These are phyloP conservation scores for Tetrapisispora fleetii DNA, from an alignment of 805 yeast genomes.

Conservation along the genomic window DNA sequence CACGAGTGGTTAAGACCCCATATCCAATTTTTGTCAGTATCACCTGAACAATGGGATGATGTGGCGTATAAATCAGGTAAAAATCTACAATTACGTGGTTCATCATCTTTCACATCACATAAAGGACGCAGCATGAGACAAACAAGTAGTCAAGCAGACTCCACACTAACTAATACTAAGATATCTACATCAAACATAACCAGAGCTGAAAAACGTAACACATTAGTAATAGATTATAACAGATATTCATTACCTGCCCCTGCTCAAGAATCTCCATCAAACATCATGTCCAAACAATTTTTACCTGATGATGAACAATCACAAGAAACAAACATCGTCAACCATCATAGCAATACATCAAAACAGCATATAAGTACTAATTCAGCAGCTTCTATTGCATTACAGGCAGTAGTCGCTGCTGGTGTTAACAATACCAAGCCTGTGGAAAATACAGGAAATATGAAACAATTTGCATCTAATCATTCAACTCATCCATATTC, in stretches of 20 bases:
- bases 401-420: conserved; percentile 67
- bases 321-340: neutral
- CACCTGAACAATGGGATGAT: conserved; percentile 86
- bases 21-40: conserved; percentile 67
- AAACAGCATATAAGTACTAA: conserved; percentile 31
- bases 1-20: conserved; percentile 90
- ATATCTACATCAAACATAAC: neutral
- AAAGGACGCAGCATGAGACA: neutral
- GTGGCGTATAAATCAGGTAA: conserved; percentile 32
- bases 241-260: conserved; percentile 45
- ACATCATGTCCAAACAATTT: conserved; percentile 42
- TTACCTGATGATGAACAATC: conserved; percentile 22
- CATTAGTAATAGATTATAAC: conserved; percentile 27
- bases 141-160: neutral
- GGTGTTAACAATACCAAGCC: conserved; percentile 25
- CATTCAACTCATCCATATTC: neutral
- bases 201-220: conserved; percentile 27
- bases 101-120: neutral
- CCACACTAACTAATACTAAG: neutral
- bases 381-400: conserved; percentile 53
- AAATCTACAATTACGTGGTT: neutral
- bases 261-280: conserved; percentile 59
- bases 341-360: conserved; percentile 12
- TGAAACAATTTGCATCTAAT: neutral
- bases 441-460: neutral